Evolutionary conservation across 202 grass and related monocot species (phyloP), one percentile per base, ranked within the genome.

Genomic region (Cymbopogon flexuosus): DNA sequence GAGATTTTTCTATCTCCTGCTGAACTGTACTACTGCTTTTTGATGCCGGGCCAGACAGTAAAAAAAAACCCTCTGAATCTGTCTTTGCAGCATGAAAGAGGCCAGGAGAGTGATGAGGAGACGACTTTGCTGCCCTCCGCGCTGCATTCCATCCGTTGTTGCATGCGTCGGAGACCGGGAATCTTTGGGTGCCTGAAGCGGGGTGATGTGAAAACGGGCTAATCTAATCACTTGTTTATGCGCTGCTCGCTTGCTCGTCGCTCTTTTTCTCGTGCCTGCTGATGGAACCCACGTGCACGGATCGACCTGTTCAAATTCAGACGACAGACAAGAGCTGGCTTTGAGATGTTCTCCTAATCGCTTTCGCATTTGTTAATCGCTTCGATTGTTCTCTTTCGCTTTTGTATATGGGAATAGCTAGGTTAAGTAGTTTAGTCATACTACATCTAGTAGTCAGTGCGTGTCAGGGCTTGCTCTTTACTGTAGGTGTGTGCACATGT

Each of bases 141-240:
- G 42, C 24, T 71, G 37, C 52, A 31, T 73, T 67, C 68, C 60
- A 22, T 66, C 68, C 59, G 30, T 42, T 6, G 69, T 37, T 14
- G 69, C 65, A 61, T 73, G 83, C 77, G 65, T 81, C 27, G 65
- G 82, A 77, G 87, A 77, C 62, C 83, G 62, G 62, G 83, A 89
- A 86, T 86, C 79, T 82, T 65, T 77, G 52, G 65, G 24, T 24
- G 63, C 70, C 35, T 72, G 35, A 29, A 61, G 42, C 11, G 75
- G 49, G 56, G 71, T 65, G 71, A 84, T 45, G 62, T 40, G 73
- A 10, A 45, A 34, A 43, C 46, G 78, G 47, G 67, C 29, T 22
- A 58, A 46, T 56, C 47, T 80, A 56, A 79, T 1, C 66, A 63
- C 52, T 85, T 73, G 78, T 74, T 85, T 81, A 89, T 54, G 78